Conservation (phyloP, 169 alveolate genomes). For the Plasmodium adleri region DNA sequence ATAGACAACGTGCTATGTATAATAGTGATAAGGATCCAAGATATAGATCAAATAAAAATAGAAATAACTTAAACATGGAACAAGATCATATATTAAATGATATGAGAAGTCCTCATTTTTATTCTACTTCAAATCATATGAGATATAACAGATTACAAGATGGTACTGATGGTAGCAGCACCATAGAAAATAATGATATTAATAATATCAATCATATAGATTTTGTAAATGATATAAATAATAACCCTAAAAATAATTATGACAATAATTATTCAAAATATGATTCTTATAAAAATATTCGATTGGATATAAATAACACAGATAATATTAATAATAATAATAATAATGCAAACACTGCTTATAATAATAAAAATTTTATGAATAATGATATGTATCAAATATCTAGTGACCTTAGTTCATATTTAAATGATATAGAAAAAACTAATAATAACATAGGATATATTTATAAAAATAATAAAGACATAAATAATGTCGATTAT, state of each 20-base stretch:
- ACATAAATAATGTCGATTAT: conserved; percentile 11
- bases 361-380: neutral
- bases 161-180: conserved; percentile 20
- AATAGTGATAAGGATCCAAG: conserved; percentile 10
- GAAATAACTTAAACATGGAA: conserved; percentile 30
- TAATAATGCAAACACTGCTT: conserved; percentile 5
- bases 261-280: conserved; percentile 33
- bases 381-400: conserved; percentile 6
- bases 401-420: neutral
- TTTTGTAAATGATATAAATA: conserved; percentile 6
- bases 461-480: conserved; percentile 20
- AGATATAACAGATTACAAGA: conserved; percentile 48
- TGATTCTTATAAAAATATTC: conserved; percentile 39
- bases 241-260: conserved; percentile 9
- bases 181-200: conserved; percentile 21
- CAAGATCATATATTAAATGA: conserved; percentile 49
- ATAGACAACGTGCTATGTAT: neutral
- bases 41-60: conserved; percentile 12
- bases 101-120: conserved; percentile 33
- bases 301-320: conserved; percentile 14
- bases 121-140: conserved; percentile 23
- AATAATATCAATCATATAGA: conserved; percentile 6
- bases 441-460: conserved; percentile 14
- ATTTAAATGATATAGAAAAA: conserved; percentile 17
- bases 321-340: conserved; percentile 4